Base-by-base conservation (phyloP, 2,329 filamentous ascomycete genomes). In the Anisogramma anomala region DNA sequence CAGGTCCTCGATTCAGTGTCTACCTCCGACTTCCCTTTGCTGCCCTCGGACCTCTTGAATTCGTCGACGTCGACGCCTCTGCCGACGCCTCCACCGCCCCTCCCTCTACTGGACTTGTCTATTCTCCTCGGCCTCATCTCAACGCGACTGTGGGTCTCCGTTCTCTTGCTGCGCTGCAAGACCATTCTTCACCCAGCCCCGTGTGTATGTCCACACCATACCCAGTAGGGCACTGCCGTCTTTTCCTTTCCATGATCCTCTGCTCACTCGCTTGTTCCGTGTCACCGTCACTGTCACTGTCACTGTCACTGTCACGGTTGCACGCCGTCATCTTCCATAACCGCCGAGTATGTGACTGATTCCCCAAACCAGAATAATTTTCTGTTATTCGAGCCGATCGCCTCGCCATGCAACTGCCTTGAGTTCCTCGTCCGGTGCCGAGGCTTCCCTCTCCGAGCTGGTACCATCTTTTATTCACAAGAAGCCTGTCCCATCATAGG, bases 1-100 rank as follows among this genome's bases (percentile, higher is more conserved):
- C 45, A 41, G 45, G 45, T 47, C 45, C 45, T 47, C 45, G 36
- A 37, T 25, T 33, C n/a, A n/a, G n/a, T n/a, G n/a, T n/a, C n/a
- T n/a, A n/a, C n/a, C n/a, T n/a, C n/a, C n/a, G n/a, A n/a, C n/a
- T n/a, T n/a, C n/a, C n/a, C n/a, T n/a, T n/a, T n/a, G n/a, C n/a
- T n/a, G n/a, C n/a, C n/a, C n/a, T n/a, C n/a, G n/a, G n/a, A n/a
- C n/a, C n/a, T n/a, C n/a, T n/a, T n/a, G n/a, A n/a, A n/a, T n/a
- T n/a, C n/a, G n/a, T n/a, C n/a, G n/a, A n/a, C n/a, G n/a, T n/a
- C n/a, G n/a, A n/a, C n/a, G n/a, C n/a, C n/a, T n/a, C n/a, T n/a
- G n/a, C n/a, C n/a, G n/a, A n/a, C n/a, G n/a, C n/a, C 17, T 36
- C 35, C 13, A 30, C 27, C 6, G 8, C 5, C 14, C 27, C 14